phyloP scores from a whole-genome alignment of 495 filamentous ascomycete species.

The Xylaria sp. region DNA sequence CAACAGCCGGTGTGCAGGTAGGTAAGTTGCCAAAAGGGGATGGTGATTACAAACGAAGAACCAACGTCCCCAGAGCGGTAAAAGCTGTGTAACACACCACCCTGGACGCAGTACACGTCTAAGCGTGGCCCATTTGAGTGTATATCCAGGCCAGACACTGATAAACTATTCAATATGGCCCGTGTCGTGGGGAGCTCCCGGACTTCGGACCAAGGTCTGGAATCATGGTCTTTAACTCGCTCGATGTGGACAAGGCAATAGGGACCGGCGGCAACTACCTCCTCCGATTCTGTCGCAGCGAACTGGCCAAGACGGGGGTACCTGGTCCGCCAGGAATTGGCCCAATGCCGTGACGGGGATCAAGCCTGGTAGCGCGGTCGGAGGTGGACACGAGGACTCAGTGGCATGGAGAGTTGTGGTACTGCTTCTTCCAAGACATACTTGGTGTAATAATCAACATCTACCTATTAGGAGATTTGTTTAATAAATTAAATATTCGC shows the following conservation, averaged over 20 bases:
- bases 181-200: slow-evolving; percentile 25
- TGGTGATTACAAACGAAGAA: neutral
- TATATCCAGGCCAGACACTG: slow-evolving; percentile 19
- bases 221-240: slow-evolving; percentile 31
- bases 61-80: neutral
- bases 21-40: neutral
- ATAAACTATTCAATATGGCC: slow-evolving; percentile 29
- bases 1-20: slow-evolving; percentile 24
- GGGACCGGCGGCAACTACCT: slow-evolving; percentile 31
- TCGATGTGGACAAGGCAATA: slow-evolving; percentile 33
- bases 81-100: slow-evolving; percentile 1
- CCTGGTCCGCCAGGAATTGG: slow-evolving; percentile 30
- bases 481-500: too few species aligned
- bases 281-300: slow-evolving; percentile 29
- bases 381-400: slow-evolving; percentile 4
- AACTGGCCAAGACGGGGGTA: slow-evolving; percentile 36
- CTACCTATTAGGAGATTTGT: too few species aligned
- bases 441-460: slow-evolving; percentile 6
- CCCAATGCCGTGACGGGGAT: slow-evolving; percentile 27
- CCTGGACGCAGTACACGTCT: slow-evolving; percentile 18
- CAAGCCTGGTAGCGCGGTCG: slow-evolving; percentile 25
- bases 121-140: neutral
- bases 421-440: slow-evolving; percentile 29
- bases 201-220: slow-evolving; percentile 32
- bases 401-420: slow-evolving; percentile 13